Evolutionary conservation across 192 early-diverging fungal genomes (phyloP).

Genomic region (Lunasporangiospora selenospora): DNA sequence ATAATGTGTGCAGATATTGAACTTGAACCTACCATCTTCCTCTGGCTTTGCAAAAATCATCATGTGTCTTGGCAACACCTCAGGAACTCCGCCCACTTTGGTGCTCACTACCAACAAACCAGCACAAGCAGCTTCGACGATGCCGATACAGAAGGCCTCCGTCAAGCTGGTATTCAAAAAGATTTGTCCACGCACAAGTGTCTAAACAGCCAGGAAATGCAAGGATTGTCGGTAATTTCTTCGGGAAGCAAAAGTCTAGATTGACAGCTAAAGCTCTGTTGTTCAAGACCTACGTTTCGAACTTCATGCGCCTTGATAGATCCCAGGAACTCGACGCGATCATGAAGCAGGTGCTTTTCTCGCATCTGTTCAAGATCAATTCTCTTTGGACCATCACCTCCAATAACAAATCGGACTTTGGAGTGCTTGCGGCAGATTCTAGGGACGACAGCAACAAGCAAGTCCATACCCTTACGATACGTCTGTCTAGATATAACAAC

Average conservation of each 20-base stretch:
- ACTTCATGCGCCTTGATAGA: constrained; percentile 84
- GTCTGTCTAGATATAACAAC: constrained; percentile 91
- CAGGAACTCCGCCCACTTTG: constrained; percentile 95
- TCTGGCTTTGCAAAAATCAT: constrained; percentile 89
- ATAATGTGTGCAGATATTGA: constrained; percentile 4
- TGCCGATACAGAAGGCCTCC: constrained; percentile 98
- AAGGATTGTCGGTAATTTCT: neutral
- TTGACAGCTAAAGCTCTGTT: neutral
- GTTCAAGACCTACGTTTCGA: constrained; percentile 67
- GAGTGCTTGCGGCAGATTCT: constrained; percentile 81
- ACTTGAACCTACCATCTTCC: constrained; percentile 69
- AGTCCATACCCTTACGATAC: constrained; percentile 95
- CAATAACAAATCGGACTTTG: constrained; percentile 91
- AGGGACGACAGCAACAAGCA: constrained; percentile 92
- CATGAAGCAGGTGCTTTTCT: constrained; percentile 90
- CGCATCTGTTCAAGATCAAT: constrained; percentile 99
- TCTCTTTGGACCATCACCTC: constrained; percentile 95
- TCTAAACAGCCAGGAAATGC: constrained; percentile 25
- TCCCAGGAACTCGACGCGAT: constrained; percentile 90
- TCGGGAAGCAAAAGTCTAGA: neutral
- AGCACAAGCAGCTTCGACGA: constrained; percentile 96
- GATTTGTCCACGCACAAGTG: constrained; percentile 89
- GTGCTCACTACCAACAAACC: constrained; percentile 95
- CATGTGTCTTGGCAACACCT: constrained; percentile 94
- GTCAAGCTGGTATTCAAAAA: constrained; percentile 98